phyloP scores from a whole-genome alignment of 441 rosid species.

The Adansonia madagascariensis region DNA sequence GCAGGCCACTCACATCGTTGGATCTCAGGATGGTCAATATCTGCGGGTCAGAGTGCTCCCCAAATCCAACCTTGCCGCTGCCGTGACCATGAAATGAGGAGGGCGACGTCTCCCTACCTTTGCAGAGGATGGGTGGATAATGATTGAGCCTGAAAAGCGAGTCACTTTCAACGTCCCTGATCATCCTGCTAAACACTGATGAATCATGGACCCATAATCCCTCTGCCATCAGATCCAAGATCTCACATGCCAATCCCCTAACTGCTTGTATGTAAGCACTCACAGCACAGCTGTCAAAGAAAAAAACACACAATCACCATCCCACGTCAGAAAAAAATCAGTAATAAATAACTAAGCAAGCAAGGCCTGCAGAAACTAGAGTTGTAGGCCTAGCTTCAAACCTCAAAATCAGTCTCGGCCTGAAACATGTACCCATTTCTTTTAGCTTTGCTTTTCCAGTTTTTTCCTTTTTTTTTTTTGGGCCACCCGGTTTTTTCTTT shows the following conservation, averaged over 20 bases:
- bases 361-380: too few species aligned
- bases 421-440: too few species aligned
- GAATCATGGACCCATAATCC: conserved; percentile 56
- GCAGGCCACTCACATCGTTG: conserved; percentile 81
- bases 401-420: too few species aligned
- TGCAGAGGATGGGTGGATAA: conserved; percentile 58
- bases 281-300: conserved; percentile 51
- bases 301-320: conserved; percentile 13
- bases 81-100: neutral
- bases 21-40: conserved; percentile 79
- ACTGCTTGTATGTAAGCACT: conserved; percentile 65
- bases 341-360: too few species aligned
- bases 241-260: conserved; percentile 63
- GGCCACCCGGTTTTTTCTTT: too few species aligned
- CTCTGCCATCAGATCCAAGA: conserved; percentile 75
- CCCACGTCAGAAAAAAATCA: neutral
- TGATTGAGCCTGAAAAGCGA: conserved; percentile 75
- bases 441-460: too few species aligned
- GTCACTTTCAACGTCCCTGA: conserved; percentile 70
- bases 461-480: too few species aligned
- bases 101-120: neutral
- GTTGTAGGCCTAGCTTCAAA: too few species aligned
- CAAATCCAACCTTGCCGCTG: conserved; percentile 50
- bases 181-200: conserved; percentile 59
- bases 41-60: conserved; percentile 98